Conservation (phyloP, 169 alveolate species). For the Ichthyophthirius multifiliis region DNA sequence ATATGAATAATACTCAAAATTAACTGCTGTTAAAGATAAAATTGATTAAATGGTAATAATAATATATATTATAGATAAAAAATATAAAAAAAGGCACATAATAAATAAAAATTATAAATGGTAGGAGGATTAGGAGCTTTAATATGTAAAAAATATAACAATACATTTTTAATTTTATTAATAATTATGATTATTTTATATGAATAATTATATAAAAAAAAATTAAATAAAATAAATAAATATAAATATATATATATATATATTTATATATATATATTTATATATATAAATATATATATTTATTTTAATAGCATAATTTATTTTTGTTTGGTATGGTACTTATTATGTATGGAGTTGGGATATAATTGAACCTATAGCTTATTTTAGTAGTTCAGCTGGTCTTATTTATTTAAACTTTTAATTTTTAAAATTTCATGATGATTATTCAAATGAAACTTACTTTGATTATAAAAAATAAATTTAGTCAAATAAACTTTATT, state of each 20-base stretch:
- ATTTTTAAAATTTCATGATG: background rate
- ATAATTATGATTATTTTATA: no score
- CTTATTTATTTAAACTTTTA: background rate
- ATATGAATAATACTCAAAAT: background rate
- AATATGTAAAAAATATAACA: no score
- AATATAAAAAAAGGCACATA: background rate
- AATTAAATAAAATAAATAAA: no score
- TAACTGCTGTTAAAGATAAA: background rate
- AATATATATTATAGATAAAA: background rate
- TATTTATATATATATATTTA: background rate
- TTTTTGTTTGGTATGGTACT: slow-evolving; percentile 7
- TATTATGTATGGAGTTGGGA: slow-evolving; percentile 17
- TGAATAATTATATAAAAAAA: no score
- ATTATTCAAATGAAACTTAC: background rate
- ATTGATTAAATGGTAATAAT: background rate
- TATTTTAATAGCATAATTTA: background rate
- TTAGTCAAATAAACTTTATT: no score
- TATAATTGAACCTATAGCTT: slow-evolving; percentile 17
- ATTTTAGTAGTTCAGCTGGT: background rate
- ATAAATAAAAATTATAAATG: background rate
- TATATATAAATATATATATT: background rate
- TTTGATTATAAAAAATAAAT: background rate
- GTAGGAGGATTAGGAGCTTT: no score
- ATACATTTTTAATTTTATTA: no score
- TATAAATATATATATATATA: background rate